Conservation (phyloP, 208 protist genomes). For the Leishmania braziliensis region DNA sequence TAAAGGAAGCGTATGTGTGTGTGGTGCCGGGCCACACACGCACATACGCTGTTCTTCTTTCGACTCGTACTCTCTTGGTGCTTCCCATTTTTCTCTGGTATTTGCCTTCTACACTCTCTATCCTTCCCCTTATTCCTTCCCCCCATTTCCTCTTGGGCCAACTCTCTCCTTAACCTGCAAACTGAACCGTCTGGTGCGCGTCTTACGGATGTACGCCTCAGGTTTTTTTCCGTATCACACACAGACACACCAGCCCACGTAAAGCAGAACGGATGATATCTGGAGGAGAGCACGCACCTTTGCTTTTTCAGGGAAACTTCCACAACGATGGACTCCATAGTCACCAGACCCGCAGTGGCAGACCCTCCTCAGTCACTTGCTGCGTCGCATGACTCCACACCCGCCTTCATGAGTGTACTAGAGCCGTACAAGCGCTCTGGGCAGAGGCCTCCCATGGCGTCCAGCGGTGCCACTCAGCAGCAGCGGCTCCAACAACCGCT, state of each 20-base stretch:
- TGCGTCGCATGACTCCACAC: constrained; percentile 1
- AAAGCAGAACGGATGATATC: background rate
- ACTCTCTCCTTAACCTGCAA: background rate
- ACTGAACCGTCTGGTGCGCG: background rate
- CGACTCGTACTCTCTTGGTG: background rate
- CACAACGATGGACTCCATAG: background rate
- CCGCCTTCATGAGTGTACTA: constrained; percentile 9
- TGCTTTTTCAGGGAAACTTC: background rate
- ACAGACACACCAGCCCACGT: background rate
- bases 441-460: background rate
- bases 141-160: background rate
- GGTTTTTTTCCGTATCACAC: background rate
- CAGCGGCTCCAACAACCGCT: background rate
- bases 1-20: background rate
- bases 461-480: background rate
- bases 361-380: background rate
- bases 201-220: background rate
- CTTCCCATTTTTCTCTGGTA: constrained; percentile 1
- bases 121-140: background rate
- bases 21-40: background rate
- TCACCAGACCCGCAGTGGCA: background rate
- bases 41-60: background rate
- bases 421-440: constrained; percentile 20
- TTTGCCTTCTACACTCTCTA: background rate
- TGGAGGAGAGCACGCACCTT: background rate